phyloP scores from a whole-genome alignment of 192 early-diverging fungal genomes.

The Geosiphon pyriformis region DNA sequence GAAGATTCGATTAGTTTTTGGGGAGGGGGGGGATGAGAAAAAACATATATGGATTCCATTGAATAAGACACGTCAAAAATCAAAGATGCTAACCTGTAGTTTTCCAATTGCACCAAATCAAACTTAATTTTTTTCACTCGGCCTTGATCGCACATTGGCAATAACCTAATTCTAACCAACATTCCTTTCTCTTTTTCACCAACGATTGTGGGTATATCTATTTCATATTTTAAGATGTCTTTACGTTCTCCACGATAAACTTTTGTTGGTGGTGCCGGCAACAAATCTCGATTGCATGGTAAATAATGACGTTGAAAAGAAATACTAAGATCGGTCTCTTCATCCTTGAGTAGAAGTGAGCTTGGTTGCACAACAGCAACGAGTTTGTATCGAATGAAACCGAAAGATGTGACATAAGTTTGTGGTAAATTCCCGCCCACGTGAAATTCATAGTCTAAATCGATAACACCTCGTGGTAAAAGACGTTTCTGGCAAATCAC shows the following conservation, averaged over 20 bases:
- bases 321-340: conserved; percentile 1
- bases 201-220: conserved; percentile 21
- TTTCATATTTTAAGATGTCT: conserved; percentile 23
- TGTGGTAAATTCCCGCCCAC: conserved; percentile 12
- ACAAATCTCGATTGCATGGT: conserved; percentile 15
- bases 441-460: conserved; percentile 20
- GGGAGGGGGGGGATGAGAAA: too few relatives aligned
- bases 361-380: conserved; percentile 19
- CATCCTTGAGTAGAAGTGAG: conserved; percentile 11
- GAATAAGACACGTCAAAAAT: background rate
- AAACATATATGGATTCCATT: background rate
- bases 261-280: conserved; percentile 24
- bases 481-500: background rate
- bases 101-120: conserved; percentile 22
- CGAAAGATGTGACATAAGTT: conserved; percentile 22
- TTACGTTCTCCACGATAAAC: conserved; percentile 25
- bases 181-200: conserved; percentile 13
- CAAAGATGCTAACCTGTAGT: conserved; percentile 16
- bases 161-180: conserved; percentile 17
- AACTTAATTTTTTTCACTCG: conserved; percentile 11
- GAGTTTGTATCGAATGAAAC: conserved; percentile 18
- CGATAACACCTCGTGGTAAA: conserved; percentile 14
- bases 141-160: conserved; percentile 5
- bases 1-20: too few relatives aligned
- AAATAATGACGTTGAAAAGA: conserved; percentile 19